Conservation (phyloP, 495 filamentous ascomycete species). For the Pyrenopolyporus hunteri region DNA sequence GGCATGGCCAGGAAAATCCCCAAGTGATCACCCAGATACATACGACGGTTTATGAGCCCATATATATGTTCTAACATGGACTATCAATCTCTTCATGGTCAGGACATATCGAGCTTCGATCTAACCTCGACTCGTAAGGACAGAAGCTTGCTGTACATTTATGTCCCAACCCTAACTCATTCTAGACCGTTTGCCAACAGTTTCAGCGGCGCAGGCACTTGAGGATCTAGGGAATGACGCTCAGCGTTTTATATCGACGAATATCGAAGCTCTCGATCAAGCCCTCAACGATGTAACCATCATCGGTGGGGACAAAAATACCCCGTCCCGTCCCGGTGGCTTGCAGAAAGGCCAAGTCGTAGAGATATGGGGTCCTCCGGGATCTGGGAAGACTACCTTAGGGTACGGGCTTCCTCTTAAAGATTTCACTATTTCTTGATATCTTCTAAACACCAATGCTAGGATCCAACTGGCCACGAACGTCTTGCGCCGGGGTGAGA, state of each 20-base stretch:
- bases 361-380: constrained; percentile 89
- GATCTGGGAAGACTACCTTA: constrained; percentile 84
- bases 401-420: constrained; percentile 58
- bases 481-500: constrained; percentile 63
- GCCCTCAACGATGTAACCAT: constrained; percentile 51
- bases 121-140: constrained; percentile 46
- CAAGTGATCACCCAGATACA: too few relatives aligned
- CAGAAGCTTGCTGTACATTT: neutral
- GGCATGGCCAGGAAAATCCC: too few relatives aligned
- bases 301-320: constrained; percentile 26
- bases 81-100: constrained; percentile 52
- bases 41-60: too few relatives aligned
- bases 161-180: constrained; percentile 14
- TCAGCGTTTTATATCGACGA: constrained; percentile 66
- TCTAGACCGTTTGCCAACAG: constrained; percentile 78
- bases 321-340: constrained; percentile 51
- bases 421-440: neutral
- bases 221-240: constrained; percentile 61
- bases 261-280: constrained; percentile 66
- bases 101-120: constrained; percentile 56
- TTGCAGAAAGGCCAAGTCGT: constrained; percentile 79
- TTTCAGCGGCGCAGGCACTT: constrained; percentile 86
- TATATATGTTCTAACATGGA: constrained; percentile 48
- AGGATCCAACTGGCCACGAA: constrained; percentile 74
- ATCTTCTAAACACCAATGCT: constrained; percentile 18